These are phyloP conservation scores for Paraphysoderma sedebokerense DNA, from an alignment of 371 early-diverging fungal genomes.

Conservation along the genomic window DNA sequence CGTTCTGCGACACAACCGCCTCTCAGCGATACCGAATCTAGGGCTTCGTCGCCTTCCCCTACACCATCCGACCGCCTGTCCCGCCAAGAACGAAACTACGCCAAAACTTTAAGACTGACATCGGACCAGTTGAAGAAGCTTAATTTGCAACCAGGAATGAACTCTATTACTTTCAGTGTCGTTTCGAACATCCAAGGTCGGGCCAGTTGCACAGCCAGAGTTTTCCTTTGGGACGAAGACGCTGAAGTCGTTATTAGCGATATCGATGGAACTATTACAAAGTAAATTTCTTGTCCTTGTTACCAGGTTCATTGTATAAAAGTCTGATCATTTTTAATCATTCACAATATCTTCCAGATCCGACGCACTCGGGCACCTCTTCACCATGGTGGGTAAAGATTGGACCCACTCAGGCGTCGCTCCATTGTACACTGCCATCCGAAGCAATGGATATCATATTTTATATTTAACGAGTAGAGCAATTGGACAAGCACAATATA, in stretches of 20 bases:
- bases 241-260: constrained; percentile 92
- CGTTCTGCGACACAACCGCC: too few relatives aligned
- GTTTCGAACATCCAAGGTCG: constrained; percentile 52
- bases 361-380: constrained; percentile 93
- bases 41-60: not conserved
- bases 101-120: constrained; percentile 77
- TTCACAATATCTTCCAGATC: constrained; percentile 33
- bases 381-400: constrained; percentile 95
- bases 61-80: too few relatives aligned
- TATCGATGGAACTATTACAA: constrained; percentile 99
- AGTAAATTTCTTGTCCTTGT: constrained; percentile 27
- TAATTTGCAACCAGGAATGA: constrained; percentile 68
- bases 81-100: constrained; percentile 41
- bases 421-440: constrained; percentile 85
- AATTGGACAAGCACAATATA: constrained; percentile 88
- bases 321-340: too few relatives aligned
- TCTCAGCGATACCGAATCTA: not conserved
- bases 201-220: constrained; percentile 56
- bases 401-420: constrained; percentile 98
- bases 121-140: constrained; percentile 77
- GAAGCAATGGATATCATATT: constrained; percentile 89
- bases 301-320: too few relatives aligned
- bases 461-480: constrained; percentile 94
- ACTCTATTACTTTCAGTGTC: constrained; percentile 81
- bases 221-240: constrained; percentile 78